A percentile compares a stretch with the other conserved stretches of the same genome.
These are phyloP conservation scores for Botryosphaeria dothidea DNA, from an alignment of 2,329 filamentous ascomycete species.

Conservation along the genomic window DNA sequence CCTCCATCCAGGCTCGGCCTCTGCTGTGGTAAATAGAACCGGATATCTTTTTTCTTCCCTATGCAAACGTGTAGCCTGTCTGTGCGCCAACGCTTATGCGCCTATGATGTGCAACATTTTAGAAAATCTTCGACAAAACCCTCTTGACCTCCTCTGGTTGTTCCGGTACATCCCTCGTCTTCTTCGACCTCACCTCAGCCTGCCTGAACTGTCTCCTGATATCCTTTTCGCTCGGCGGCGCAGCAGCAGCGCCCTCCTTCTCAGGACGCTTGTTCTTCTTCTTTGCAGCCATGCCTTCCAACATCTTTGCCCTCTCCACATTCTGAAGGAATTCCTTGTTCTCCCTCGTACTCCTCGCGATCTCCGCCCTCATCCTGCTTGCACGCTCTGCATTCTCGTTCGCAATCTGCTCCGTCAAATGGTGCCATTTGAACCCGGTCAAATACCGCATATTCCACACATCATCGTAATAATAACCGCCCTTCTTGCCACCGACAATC, in stretches of 20 bases:
- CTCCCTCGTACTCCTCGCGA: constrained; percentile 72
- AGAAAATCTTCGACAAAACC: constrained; percentile 41
- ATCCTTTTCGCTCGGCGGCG: constrained; percentile 37
- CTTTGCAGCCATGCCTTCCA: constrained; percentile 65
- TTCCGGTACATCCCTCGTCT: constrained; percentile 23
- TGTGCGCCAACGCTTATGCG: constrained; percentile 2
- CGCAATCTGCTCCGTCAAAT: constrained; percentile 73
- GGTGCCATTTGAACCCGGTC: constrained; percentile 78
- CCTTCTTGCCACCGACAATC: constrained; percentile 81
- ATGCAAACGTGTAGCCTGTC: background rate
- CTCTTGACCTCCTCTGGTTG: constrained; percentile 28
- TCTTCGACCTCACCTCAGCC: constrained; percentile 59
- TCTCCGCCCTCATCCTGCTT: constrained; percentile 75
- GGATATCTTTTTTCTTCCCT: constrained; percentile 8
- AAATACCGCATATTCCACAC: constrained; percentile 84
- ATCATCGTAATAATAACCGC: constrained; percentile 80
- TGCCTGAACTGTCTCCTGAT: constrained; percentile 64
- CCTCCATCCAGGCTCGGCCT: no score
- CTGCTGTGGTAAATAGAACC: no score
- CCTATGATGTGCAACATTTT: background rate
- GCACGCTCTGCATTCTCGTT: constrained; percentile 79
- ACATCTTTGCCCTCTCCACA: constrained; percentile 76
- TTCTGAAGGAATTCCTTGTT: constrained; percentile 81
- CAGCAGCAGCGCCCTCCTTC: constrained; percentile 34
- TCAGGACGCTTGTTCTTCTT: constrained; percentile 55